Base-by-base conservation (phyloP, 108 stramenopile species). In the Discostella stelligeroides region DNA sequence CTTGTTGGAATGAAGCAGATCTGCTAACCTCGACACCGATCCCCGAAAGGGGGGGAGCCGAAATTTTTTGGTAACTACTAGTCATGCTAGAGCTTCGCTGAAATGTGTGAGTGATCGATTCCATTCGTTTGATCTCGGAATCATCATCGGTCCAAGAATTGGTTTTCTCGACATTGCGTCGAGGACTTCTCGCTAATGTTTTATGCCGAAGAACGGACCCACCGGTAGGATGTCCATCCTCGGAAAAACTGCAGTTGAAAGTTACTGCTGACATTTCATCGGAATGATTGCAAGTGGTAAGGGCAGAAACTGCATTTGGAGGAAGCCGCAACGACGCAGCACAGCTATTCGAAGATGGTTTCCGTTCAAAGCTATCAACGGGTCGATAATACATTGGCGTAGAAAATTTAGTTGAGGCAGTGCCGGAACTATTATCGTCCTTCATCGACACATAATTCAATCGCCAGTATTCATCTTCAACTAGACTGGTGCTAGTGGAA, bases 91-190 rank as follows among this genome's bases (percentile, higher is more conserved):
- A 38, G 28, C 11, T 56, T 17, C 55, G 30, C 37, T 56, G 55
- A 56, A 38, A 56, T n/a, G 55, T 34, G 55, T 56, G 55, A 29
- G 55, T 56, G 55, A 56, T 30, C 25, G 55, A 38, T 38, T 56
- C 30, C 55, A 56, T 56, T 13, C 34, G 55, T 56, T 34, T 56
- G 55, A 56, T 7, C 14, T 56, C 55, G 55, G 55, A 56, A 7
- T 56, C 55, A 38, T 38, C 2, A 1, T 38, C 55, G 28, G 55
- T 28, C 55, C 27, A 24, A 25, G 23, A 27, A 12, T 13, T 25
- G 21, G 51, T 27, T 8, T 38, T 56, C 34, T 28, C 13, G n/a
- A 30, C 14, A 5, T 34, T 34, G 34, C 34, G 34, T 34, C 6
- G 34, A 34, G 34, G 34, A 34, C 34, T 34, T 6, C 3, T 34